These are phyloP conservation scores for Nemania bipapillata DNA, from an alignment of 2,329 filamentous ascomycete species.

Conservation along the genomic window DNA sequence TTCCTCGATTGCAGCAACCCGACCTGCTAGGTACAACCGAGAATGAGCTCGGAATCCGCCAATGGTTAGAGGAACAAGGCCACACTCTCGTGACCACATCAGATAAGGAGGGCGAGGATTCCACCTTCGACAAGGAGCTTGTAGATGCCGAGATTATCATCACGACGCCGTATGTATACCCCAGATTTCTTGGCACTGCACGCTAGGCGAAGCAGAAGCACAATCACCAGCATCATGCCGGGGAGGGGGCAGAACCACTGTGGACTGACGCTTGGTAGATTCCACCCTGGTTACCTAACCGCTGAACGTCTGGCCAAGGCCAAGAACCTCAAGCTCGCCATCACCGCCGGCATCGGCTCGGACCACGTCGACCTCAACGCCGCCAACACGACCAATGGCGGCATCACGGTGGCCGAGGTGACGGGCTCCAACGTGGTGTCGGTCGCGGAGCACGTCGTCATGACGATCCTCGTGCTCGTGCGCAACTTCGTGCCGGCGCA, in stretches of 20 bases:
- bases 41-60: conserved; percentile 96
- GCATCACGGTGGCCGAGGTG: conserved; percentile 95
- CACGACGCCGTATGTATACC: conserved; percentile 81
- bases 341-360: conserved; percentile 97
- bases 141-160: conserved; percentile 99
- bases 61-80: conserved; percentile 97
- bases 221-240: conserved; percentile 1
- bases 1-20: conserved; percentile 66
- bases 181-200: conserved; percentile 36
- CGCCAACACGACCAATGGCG: conserved; percentile 98
- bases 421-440: conserved; percentile 98
- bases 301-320: conserved; percentile 96
- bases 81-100: conserved; percentile 97
- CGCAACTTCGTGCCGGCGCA: conserved; percentile 99
- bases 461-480: conserved; percentile 96
- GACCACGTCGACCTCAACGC: conserved; percentile 98
- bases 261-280: conserved; percentile 63
- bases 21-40: conserved; percentile 92
- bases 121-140: conserved; percentile 92
- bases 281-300: conserved; percentile 98
- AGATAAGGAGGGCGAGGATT: conserved; percentile 95
- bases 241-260: neutral
- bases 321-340: conserved; percentile 97
- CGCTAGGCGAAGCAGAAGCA: neutral
- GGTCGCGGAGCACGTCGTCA: conserved; percentile 97